Conservation (phyloP, 495 filamentous ascomycete species). For the Parathielavia appendiculata region DNA sequence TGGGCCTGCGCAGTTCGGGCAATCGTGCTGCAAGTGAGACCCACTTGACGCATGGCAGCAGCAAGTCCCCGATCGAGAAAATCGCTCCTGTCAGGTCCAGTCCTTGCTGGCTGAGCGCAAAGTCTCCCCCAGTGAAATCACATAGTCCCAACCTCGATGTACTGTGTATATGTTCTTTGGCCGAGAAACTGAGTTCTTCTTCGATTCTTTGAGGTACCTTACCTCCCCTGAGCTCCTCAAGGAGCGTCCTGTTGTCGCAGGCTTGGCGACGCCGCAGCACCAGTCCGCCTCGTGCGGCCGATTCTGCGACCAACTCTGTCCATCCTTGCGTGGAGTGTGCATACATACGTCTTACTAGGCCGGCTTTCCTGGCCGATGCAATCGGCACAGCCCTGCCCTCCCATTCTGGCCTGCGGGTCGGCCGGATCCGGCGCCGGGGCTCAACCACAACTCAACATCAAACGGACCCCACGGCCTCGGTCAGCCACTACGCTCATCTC, state of each 20-base stretch:
- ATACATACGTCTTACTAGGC: background rate
- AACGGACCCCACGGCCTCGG: constrained; percentile 1
- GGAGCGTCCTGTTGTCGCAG: background rate
- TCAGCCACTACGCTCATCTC: background rate
- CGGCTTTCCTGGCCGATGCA: constrained; percentile 8
- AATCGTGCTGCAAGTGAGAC: background rate
- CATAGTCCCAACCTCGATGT: no score
- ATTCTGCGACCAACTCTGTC: constrained; percentile 11
- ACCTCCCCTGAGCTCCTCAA: background rate
- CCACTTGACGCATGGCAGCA: constrained; percentile 9
- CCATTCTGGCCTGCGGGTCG: background rate
- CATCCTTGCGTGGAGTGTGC: background rate
- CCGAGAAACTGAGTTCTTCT: background rate
- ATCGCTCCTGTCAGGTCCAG: no score
- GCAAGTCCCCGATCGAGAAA: no score
- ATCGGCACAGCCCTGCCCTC: constrained; percentile 15
- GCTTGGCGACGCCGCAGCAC: background rate
- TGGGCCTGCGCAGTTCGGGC: background rate
- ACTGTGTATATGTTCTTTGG: no score
- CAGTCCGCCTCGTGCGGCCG: constrained; percentile 17
- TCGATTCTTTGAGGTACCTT: background rate
- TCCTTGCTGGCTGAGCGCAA: no score
- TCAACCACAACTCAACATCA: constrained; percentile 1
- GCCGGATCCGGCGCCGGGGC: background rate
- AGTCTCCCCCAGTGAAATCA: no score